Evolutionary conservation across 2,329 filamentous ascomycete genomes (phyloP).

Genomic region (Tolypocladium nubicola): DNA sequence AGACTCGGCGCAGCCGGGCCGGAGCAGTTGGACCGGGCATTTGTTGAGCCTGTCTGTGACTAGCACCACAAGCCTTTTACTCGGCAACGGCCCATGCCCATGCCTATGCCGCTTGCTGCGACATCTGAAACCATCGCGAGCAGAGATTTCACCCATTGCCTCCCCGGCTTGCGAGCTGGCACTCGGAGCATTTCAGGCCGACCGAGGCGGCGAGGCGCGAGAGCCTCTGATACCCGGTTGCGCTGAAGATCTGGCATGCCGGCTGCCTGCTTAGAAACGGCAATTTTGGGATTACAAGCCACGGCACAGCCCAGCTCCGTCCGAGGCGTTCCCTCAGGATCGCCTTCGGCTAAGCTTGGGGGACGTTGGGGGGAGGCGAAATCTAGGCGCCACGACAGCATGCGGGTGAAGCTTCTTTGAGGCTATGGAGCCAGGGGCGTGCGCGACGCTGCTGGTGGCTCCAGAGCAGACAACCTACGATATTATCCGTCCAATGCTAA

Average conservation of each 20-base stretch:
- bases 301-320: neutral
- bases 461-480: neutral
- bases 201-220: neutral
- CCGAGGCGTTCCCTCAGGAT: too few relatives aligned
- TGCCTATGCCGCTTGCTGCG: neutral
- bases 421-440: neutral
- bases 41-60: neutral
- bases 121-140: neutral
- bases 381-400: neutral
- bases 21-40: neutral
- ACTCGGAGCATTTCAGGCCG: neutral
- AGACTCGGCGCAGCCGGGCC: neutral
- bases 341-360: neutral
- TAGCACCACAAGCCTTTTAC: neutral
- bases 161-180: neutral
- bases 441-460: neutral
- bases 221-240: neutral
- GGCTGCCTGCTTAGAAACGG: neutral
- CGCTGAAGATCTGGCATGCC: neutral
- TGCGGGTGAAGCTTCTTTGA: neutral
- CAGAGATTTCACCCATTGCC: neutral
- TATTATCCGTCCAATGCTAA: neutral
- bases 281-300: neutral
- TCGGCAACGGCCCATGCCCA: neutral
- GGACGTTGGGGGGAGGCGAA: neutral